Conservation (phyloP, 2,329 filamentous ascomycete genomes). For the Fusarium sterilihyphosum region DNA sequence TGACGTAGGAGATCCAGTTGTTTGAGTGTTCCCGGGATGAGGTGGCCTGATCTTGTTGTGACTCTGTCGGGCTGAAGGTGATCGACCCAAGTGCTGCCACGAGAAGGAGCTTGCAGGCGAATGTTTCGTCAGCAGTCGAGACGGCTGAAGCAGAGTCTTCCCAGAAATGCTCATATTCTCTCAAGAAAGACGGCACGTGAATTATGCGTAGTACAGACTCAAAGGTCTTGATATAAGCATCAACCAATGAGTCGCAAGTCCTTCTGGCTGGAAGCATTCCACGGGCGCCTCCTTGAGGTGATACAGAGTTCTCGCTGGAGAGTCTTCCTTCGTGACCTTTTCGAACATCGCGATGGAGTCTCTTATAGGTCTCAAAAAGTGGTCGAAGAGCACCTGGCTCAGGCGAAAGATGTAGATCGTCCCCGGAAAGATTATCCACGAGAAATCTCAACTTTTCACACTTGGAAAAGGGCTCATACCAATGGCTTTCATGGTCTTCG, state of each 20-base stretch:
- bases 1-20: background rate
- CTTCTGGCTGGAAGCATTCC: background rate
- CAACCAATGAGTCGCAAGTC: background rate
- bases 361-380: background rate
- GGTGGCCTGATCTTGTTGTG: background rate
- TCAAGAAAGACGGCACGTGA: background rate
- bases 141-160: background rate
- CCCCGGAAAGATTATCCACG: background rate
- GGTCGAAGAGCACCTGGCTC: background rate
- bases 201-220: background rate
- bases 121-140: background rate
- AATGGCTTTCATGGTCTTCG: background rate
- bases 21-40: background rate
- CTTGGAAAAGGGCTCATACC: background rate
- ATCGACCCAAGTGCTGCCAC: background rate
- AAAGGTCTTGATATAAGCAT: background rate
- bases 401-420: background rate
- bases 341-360: background rate
- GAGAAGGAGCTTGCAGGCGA: background rate
- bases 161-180: conserved; percentile 1
- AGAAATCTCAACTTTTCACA: background rate
- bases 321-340: background rate
- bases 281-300: background rate
- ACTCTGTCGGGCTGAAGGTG: background rate
- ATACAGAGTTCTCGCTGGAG: accelerated